Evolutionary conservation across 2,329 filamentous ascomycete species (phyloP).

Genomic region (Anthostomella pinea): DNA sequence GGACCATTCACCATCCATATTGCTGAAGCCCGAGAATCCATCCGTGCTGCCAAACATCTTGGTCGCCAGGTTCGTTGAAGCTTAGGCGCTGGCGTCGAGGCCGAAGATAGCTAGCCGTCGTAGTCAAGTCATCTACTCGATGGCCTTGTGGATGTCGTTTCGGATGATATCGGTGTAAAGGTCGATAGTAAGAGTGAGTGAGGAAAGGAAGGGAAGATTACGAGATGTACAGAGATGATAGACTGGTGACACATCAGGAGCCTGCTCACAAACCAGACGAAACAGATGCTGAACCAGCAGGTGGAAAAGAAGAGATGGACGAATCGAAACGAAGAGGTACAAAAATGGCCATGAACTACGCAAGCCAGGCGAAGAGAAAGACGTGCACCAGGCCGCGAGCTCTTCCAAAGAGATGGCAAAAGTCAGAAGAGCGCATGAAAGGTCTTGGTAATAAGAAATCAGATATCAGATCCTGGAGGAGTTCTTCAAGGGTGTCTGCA

Average conservation of each 20-base stretch:
- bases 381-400: constrained; percentile 30
- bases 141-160: constrained; percentile 28
- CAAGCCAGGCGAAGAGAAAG: constrained; percentile 29
- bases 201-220: constrained; percentile 26
- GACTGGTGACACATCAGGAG: constrained; percentile 28
- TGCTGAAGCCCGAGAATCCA: constrained; percentile 24
- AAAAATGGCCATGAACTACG: constrained; percentile 24
- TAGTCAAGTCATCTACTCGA: constrained; percentile 45
- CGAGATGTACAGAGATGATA: constrained; percentile 24
- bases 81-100: constrained; percentile 30
- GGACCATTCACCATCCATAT: constrained; percentile 24
- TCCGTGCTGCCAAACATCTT: constrained; percentile 22
- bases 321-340: constrained; percentile 34
- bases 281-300: constrained; percentile 42
- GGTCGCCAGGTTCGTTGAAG: constrained; percentile 19
- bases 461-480: constrained; percentile 23
- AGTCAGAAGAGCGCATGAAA: constrained; percentile 27
- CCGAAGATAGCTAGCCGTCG: constrained; percentile 28
- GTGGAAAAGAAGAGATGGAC: constrained; percentile 29
- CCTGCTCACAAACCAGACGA: constrained; percentile 42
- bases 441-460: constrained; percentile 23
- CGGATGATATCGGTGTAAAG: constrained; percentile 23
- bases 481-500: constrained; percentile 19
- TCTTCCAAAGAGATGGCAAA: constrained; percentile 31
- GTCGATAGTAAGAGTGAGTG: constrained; percentile 13